phyloP scores from a whole-genome alignment of 2,329 filamentous ascomycete genomes.

The Penicillium digitatum region DNA sequence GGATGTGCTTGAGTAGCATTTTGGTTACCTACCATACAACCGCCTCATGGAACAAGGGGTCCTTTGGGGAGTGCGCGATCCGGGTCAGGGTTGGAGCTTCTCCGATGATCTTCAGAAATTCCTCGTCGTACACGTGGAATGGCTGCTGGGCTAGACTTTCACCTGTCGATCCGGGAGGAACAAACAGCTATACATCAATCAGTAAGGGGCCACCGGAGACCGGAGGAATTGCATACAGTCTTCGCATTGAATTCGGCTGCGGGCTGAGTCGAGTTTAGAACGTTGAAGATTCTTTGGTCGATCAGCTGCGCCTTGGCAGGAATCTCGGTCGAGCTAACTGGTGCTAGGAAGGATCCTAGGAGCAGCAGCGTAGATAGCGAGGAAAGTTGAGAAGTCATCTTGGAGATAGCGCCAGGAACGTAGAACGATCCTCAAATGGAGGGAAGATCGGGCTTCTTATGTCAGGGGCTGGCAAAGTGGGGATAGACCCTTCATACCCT shows the following conservation, averaged over 20 bases:
- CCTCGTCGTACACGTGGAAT: conserved; percentile 16
- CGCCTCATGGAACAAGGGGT: conserved; percentile 15
- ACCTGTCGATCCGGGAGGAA: conserved; percentile 11
- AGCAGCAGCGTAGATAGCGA: not conserved
- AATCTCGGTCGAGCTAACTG: conserved; percentile 11
- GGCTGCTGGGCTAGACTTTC: conserved; percentile 7
- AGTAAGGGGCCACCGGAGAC: not conserved
- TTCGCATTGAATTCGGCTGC: conserved; percentile 14
- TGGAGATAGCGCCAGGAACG: not conserved
- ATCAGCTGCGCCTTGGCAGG: conserved; percentile 18
- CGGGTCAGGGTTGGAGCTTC: conserved; percentile 10
- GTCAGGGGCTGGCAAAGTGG: not conserved
- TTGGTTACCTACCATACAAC: conserved; percentile 15
- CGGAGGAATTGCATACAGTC: conserved; percentile 1
- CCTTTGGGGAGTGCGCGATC: conserved; percentile 11
- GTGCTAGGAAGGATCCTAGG: not conserved
- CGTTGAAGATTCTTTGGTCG: conserved; percentile 17
- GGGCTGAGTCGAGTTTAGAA: conserved; percentile 15
- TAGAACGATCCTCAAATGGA: not conserved
- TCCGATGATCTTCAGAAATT: conserved; percentile 14
- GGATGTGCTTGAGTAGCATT: not conserved
- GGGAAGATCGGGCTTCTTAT: not conserved
- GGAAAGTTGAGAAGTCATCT: not conserved
- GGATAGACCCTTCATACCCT: not conserved
- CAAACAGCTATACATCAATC: conserved; percentile 5